These are phyloP conservation scores for Penicillium brasilianum DNA, from an alignment of 2,329 filamentous ascomycete species.

Conservation along the genomic window DNA sequence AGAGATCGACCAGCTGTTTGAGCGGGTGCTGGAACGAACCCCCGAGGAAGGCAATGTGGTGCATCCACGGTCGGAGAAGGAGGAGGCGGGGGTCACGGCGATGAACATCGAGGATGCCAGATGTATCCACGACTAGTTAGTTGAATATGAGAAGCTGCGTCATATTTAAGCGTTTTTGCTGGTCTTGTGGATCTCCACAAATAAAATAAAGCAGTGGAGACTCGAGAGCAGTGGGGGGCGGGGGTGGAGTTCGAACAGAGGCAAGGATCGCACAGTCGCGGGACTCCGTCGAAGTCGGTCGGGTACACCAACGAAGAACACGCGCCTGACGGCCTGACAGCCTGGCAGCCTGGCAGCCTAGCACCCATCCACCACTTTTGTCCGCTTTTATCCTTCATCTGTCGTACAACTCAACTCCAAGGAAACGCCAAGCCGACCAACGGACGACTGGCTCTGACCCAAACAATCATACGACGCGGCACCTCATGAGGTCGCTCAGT, in stretches of 20 bases:
- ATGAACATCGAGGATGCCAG: constrained; percentile 24
- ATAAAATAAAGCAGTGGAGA: constrained; percentile 4
- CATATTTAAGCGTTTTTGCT: neutral
- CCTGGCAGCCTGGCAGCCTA: neutral
- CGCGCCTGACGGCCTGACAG: too few relatives aligned
- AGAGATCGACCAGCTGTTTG: constrained; percentile 64
- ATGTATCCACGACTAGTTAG: neutral
- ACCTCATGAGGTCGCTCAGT: neutral
- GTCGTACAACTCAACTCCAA: neutral
- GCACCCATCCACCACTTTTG: neutral
- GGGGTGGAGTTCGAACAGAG: neutral
- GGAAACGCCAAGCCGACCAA: neutral
- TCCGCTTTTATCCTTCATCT: neutral
- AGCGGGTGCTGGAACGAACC: constrained; percentile 54
- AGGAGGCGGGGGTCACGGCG: constrained; percentile 18
- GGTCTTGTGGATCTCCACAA: constrained; percentile 2
- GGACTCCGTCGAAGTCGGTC: too few relatives aligned
- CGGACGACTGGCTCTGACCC: neutral
- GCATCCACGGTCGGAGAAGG: constrained; percentile 12
- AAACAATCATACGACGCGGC: constrained; percentile 1
- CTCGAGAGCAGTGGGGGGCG: neutral
- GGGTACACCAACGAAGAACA: too few relatives aligned
- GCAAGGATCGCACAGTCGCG: too few relatives aligned
- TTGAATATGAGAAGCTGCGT: neutral
- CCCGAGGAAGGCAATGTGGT: constrained; percentile 43